Conservation (phyloP, 1,284 basidiomycete genomes). For the Naganishia sp. region DNA sequence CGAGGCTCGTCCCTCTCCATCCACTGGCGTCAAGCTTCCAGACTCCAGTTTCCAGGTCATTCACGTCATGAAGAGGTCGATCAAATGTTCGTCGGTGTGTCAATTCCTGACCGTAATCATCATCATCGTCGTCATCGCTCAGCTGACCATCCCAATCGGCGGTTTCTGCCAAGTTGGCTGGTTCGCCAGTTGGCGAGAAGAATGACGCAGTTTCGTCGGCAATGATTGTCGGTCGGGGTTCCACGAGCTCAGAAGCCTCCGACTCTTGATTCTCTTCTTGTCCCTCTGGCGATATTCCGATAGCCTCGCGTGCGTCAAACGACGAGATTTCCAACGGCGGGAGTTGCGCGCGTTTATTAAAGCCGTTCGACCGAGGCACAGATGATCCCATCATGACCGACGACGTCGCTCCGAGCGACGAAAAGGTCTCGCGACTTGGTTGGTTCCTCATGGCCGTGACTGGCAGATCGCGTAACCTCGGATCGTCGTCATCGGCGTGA, state of each 20-base stretch:
- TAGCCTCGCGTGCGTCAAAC: slow-evolving; percentile 29
- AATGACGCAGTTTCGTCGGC: slow-evolving; percentile 21
- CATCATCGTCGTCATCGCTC: slow-evolving; percentile 36
- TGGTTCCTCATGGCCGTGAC: slow-evolving; percentile 4
- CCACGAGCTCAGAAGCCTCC: background rate
- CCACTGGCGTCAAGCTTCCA: slow-evolving; percentile 34
- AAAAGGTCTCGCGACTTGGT: slow-evolving; percentile 19
- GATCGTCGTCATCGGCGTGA: slow-evolving; percentile 1
- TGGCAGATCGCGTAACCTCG: background rate
- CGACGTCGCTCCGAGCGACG: slow-evolving; percentile 6
- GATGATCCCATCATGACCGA: slow-evolving; percentile 15
- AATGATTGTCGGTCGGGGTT: slow-evolving; percentile 3
- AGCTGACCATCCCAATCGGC: slow-evolving; percentile 47
- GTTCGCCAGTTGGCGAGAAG: slow-evolving; percentile 28
- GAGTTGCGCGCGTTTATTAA: slow-evolving; percentile 10
- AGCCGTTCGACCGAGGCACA: slow-evolving; percentile 3
- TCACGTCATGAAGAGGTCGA: slow-evolving; percentile 5
- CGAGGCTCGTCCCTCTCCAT: slow-evolving; percentile 32
- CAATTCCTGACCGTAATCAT: slow-evolving; percentile 33
- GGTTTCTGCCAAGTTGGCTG: slow-evolving; percentile 43
- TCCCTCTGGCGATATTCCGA: slow-evolving; percentile 35
- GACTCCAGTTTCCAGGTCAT: slow-evolving; percentile 17
- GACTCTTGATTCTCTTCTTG: slow-evolving; percentile 24
- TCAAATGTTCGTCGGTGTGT: slow-evolving; percentile 19
- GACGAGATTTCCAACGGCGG: slow-evolving; percentile 20